Evolutionary conservation across 345 rosid genomes (phyloP), one percentile per base, ranked within the genome.

Genomic region (Schrenkiella parvula): DNA sequence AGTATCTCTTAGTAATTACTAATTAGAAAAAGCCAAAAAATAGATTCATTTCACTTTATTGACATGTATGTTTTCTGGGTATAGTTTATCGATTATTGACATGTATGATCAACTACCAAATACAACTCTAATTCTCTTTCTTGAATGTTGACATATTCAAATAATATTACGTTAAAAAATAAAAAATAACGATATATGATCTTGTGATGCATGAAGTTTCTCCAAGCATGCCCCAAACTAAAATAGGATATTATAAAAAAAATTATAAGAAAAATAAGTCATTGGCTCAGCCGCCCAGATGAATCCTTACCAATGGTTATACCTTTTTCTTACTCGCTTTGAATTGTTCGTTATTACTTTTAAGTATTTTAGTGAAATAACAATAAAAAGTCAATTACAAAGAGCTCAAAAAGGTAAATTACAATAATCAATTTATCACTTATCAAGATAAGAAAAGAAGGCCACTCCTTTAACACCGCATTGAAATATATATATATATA

Each of bases 381-480:
- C 21, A 58, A 66, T 4, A 31, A 15, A 26, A 59, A 28, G 73
- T 67, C 78, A 74, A 67, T 54, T 15, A 39, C 21, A 59, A 59
- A 59, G 46, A 74, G 55, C 22, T 32, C 11, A 55, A 9, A 67
- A 59, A 66, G 17, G 21, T 31, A 29, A 47, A 59, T 68, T 67
- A 75, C 6, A 56, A 22, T 53, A 61, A 31, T 53, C 19, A 53
- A 18, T 17, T 66, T 75, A 52, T 53, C 58, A 69, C 43, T 62
- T 53, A 76, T 68, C 58, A 69, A 23, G 66, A 68, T 68, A 68
- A 62, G 70, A 76, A 76, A 54, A 69, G 44, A 43, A 25, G 59
- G 35, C n/a, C 79, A 53, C 56, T 67, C 50, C 26, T 62, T 53
- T 60, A 53, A 56, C 43, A 58, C 67, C 21, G 37, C 38, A 50